Percentiles rank a stretch among this genome's conserved stretches.
These are phyloP conservation scores for Pyrus hybrid DNA, from an alignment of 331 rosid genomes.

Conservation along the genomic window DNA sequence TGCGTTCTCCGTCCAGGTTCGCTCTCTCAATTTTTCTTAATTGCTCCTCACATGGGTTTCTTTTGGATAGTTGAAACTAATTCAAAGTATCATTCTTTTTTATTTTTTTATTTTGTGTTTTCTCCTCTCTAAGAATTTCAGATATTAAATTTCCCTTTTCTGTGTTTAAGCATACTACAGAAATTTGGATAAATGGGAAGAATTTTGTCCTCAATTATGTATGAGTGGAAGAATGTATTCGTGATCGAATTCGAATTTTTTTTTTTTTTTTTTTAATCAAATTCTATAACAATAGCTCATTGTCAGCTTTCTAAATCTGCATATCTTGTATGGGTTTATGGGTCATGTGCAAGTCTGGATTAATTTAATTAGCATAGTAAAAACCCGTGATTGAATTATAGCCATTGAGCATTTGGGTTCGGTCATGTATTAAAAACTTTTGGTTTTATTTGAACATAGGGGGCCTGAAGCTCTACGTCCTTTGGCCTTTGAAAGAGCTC, in stretches of 20 bases:
- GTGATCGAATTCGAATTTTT: neutral
- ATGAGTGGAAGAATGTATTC: neutral
- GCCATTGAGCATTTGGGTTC: neutral
- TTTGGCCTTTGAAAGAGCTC: conserved; percentile 1
- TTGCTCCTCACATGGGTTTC: neutral
- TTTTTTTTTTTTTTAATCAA: neutral
- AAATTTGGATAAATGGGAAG: neutral
- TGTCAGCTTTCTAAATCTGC: neutral
- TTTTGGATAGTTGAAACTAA: neutral
- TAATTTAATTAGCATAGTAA: neutral
- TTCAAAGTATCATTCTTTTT: neutral
- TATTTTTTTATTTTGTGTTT: neutral
- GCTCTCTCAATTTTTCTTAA: neutral
- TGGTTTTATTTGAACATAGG: conserved; percentile 1
- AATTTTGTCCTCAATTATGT: neutral
- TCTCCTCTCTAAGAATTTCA: neutral
- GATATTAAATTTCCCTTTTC: neutral
- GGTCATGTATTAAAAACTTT: neutral
- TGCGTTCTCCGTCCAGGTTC: conserved; percentile 42
- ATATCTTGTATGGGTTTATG: neutral
- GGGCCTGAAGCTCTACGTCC: conserved; percentile 8
- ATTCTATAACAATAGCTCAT: neutral
- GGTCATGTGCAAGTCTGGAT: neutral
- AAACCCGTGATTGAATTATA: neutral
- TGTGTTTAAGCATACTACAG: neutral